Base-by-base conservation (phyloP, 1,139 yeast species). In the Diutina rugosa region DNA sequence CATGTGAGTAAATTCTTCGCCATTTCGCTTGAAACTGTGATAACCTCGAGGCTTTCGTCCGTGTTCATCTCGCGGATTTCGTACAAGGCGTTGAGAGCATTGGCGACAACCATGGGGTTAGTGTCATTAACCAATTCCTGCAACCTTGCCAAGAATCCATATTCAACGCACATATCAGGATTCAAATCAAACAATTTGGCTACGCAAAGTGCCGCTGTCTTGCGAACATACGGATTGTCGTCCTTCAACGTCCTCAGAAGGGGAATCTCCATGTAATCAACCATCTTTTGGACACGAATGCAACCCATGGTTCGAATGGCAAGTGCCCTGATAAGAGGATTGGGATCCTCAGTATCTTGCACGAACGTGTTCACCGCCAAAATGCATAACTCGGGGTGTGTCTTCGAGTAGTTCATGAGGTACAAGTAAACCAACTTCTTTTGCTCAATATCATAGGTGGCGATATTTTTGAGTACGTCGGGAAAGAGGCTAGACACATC, bases 241-340 rank as follows among this genome's bases (percentile, higher is more conserved):
- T 93, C 99, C 60, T 78, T 78, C 62, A 95, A 74, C 1, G 98
- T 91, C 64, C 89, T 80, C 62, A 85, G 84, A 61, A 95, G 76
- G 0, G 99, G 99, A 38, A 87, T 84, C 61, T 90, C 95, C 83
- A 95, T 84, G 67, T 95, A 93, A 67, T 91, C 98, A 51, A 90
- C 90, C 84, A 95, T 91, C 69, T 87, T 90, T 64, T 88, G 95
- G 32, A 95, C 99, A 55, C 99, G 76, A 56, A 95, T 90, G 73
- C 98, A 93, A 1, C 99, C 98, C 99, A 95, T 95, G 12, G 99
- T 95, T 66, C 99, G 81, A 59, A 95, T 91, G 0, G 99, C 98
- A 69, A 95, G 79, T 0, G 99, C 97, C 58, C 99, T 79, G 41
- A 95, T 91, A 65, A 95, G 77, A 1, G 99, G 99, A 66, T 95